Percentiles rank a stretch among this genome's conserved stretches.
phyloP scores from a whole-genome alignment of 768 basidiomycete genomes.

The Phylloporus sp. region DNA sequence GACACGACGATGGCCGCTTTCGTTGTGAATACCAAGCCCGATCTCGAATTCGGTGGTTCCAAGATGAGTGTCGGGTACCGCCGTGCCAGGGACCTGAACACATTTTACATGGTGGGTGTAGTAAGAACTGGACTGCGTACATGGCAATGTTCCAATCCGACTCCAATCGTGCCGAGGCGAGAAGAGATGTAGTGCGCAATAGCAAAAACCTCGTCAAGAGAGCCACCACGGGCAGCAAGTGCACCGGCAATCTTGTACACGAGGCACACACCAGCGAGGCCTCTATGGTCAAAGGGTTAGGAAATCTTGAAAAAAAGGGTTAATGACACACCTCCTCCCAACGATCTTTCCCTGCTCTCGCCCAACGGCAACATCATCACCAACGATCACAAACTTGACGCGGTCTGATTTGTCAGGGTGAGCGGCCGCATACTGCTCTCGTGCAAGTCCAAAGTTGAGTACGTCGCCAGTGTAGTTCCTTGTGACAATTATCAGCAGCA shows the following conservation, averaged over 20 bases:
- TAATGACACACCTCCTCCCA: slow-evolving; percentile 54
- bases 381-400: slow-evolving; percentile 78
- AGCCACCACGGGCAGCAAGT: slow-evolving; percentile 61
- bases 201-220: slow-evolving; percentile 63
- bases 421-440: slow-evolving; percentile 73
- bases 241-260: slow-evolving; percentile 93
- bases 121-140: slow-evolving; percentile 34
- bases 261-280: slow-evolving; percentile 74
- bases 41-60: slow-evolving; percentile 72
- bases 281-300: slow-evolving; percentile 41
- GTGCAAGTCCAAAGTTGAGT: slow-evolving; percentile 87
- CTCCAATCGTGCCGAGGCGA: slow-evolving; percentile 79
- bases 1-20: slow-evolving; percentile 66
- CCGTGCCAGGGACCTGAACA: slow-evolving; percentile 73
- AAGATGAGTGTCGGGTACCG: slow-evolving; percentile 51
- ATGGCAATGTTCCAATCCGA: slow-evolving; percentile 86
- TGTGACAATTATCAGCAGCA: slow-evolving; percentile 3
- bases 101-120: not conserved
- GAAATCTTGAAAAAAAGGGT: not conserved
- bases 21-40: slow-evolving; percentile 91
- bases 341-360: slow-evolving; percentile 78
- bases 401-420: slow-evolving; percentile 63
- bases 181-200: slow-evolving; percentile 62
- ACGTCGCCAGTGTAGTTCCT: slow-evolving; percentile 91
- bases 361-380: slow-evolving; percentile 88